phyloP scores from a whole-genome alignment of 495 filamentous ascomycete genomes.

The Xylaria sp. region DNA sequence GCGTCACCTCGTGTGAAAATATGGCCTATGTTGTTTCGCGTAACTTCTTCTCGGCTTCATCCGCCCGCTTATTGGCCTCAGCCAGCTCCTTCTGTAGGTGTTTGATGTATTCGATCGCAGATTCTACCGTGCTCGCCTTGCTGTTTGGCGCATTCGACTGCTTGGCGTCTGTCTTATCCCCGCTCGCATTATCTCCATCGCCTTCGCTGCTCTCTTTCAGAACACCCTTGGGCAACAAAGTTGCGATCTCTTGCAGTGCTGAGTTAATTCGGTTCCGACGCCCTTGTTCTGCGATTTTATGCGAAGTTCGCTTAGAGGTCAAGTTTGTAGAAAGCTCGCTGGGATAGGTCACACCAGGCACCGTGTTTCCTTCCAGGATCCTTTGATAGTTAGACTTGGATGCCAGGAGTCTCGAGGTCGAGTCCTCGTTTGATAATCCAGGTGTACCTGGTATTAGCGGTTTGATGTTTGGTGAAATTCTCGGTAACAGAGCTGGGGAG shows the following conservation, averaged over 20 bases:
- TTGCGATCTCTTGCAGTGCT: conserved; percentile 89
- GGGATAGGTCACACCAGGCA: conserved; percentile 90
- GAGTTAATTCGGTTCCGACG: conserved; percentile 94
- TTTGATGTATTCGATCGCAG: conserved; percentile 95
- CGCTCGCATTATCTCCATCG: conserved; percentile 51
- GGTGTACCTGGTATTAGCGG: conserved; percentile 77
- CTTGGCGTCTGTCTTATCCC: conserved; percentile 50
- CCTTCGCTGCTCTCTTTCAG: conserved; percentile 44
- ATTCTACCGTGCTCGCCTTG: conserved; percentile 95
- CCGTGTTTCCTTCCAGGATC: conserved; percentile 88
- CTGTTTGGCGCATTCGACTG: conserved; percentile 67
- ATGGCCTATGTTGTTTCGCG: conserved; percentile 29
- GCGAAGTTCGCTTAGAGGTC: conserved; percentile 94
- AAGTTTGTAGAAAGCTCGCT: conserved; percentile 89
- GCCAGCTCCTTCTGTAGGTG: conserved; percentile 75
- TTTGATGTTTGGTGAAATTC: conserved; percentile 93
- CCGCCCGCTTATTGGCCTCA: conserved; percentile 69
- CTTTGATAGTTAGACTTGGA: conserved; percentile 98
- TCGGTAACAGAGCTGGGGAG: conserved; percentile 85
- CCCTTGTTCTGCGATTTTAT: conserved; percentile 97
- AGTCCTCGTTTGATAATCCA: conserved; percentile 60
- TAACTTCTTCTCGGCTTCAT: conserved; percentile 68
- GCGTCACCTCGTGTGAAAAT: not conserved
- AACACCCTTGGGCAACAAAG: conserved; percentile 69
- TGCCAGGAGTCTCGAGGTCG: conserved; percentile 84